Base-by-base conservation (phyloP, 176 grass and related monocot genomes). In the Metroxylon sagu region DNA sequence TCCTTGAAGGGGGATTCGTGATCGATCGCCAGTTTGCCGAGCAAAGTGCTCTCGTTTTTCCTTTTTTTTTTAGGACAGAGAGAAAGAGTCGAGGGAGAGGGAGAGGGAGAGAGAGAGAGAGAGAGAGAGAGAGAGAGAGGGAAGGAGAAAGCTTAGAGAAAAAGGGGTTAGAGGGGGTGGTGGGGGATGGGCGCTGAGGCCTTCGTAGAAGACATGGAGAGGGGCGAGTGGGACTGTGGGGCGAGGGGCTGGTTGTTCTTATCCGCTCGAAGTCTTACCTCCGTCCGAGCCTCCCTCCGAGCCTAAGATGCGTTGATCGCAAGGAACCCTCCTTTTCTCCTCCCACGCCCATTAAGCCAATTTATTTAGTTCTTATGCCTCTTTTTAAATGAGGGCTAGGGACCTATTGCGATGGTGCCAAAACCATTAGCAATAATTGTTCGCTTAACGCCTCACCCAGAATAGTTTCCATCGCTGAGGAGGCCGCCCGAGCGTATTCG, bases 21-120 rank as follows among this genome's bases (percentile, higher is more conserved):
- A 31, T 90, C 87, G 62, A 90, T 82, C 18, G 87, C 87, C 86
- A 90, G 82, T 54, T 39, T 5, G 6, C 6, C 1, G 62, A 5
- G 8, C 26, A 14, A 6, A 52, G 61, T 15, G 14, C 16, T 19
- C 18, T 64, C 10, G 4, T 64, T 25, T 59, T 27, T 19, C 4
- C 5, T 23, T 35, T 5, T 65, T 8, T 5, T n/a, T 14, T 10
- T 5, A 64, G 23, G 67, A 21, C 6, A 26, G 18, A 50, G 39
- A 64, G 59, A 48, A 16, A 25, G 35, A 49, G 60, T 23, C n/a
- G 6, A 8, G 7, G 12, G 7, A 8, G 12, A 39, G 35, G 3
- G 35, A 39, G 7, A 2, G 12, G 12, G 35, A 30, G 29, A 30
- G 5, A 1, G 31, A 5, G 31, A 5, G 4, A 7, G 6, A 8